Evolutionary conservation across 805 yeast species (phyloP), one percentile per base, ranked within the genome.

Genomic region (Myxozyma nipponensis): DNA sequence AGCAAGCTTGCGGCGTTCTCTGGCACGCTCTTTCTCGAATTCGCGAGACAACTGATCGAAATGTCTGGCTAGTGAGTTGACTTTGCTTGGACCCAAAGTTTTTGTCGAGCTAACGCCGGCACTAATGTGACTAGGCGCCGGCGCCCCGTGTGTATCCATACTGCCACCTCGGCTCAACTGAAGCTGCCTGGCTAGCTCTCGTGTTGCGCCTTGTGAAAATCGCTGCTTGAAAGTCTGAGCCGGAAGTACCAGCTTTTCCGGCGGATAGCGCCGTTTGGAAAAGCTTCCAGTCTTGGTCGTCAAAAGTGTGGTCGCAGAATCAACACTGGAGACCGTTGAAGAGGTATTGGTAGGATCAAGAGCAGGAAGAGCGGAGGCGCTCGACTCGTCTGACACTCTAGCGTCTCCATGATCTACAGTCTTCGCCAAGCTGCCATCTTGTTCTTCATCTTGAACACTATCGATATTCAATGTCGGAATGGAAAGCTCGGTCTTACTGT

Each of bases 21-120:
- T 69, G 57, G 87, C 95, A 62, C 98, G 79, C 62, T 90, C 95
- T 57, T 81, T 75, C 63, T 86, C 95, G 64, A 91, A 90, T 64
- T 93, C 97, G 59, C 76, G 75, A 0, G 96, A 86, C 9, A 86
- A 70, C 49, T 84, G 85, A 59, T 84, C 93, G 56, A 86, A 80
- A 61, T 86, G 91, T 68, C 84, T 78, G 49, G 75, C 73, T 15
- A 72, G 56, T 5, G 70, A 59, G 3, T 71, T 62, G 2, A 72
- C 76, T 39, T 54, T 48, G 26, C 52, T 46, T 17, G 46, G 56
- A 9, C 57, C 56, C 6, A 18, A 10, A 35, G 38, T 35, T 13
- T 7, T 28, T 4, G 46, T 25, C 2, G 52, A 39, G 5, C 52
- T 46, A 17, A 45, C 35, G 4, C 56, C 50, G 13, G 50, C 52